Evolutionary conservation across 345 rosid genomes (phyloP).

Genomic region (Sisymbrium altissimum): DNA sequence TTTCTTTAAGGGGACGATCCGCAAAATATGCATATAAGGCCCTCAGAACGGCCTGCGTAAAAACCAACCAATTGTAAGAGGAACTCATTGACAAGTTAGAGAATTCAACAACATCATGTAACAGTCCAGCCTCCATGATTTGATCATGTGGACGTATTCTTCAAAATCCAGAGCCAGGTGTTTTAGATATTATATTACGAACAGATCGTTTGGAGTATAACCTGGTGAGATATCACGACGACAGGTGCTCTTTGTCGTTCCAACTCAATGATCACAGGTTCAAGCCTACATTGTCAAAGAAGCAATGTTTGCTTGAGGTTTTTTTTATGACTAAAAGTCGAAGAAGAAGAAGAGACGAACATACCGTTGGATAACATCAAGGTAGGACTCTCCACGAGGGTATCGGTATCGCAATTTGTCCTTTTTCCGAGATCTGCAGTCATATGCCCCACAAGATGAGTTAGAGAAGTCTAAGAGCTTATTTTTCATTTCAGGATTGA

Average conservation of each 20-base stretch:
- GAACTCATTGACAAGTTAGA: not conserved
- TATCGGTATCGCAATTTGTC: constrained; percentile 92
- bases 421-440: constrained; percentile 70
- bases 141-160: not conserved
- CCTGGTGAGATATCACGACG: constrained; percentile 98
- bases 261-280: constrained; percentile 97
- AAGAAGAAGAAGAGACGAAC: not conserved
- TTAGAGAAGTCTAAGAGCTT: constrained; percentile 6
- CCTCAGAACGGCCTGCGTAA: constrained; percentile 83
- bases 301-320: constrained; percentile 1
- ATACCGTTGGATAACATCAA: constrained; percentile 98
- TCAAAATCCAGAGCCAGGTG: not conserved
- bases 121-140: constrained; percentile 1
- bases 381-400: constrained; percentile 99
- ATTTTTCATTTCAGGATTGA: not conserved
- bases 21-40: constrained; percentile 99
- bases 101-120: not conserved
- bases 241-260: constrained; percentile 99
- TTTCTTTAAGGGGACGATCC: constrained; percentile 94
- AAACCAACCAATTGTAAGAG: not conserved
- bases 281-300: constrained; percentile 60
- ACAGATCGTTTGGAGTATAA: constrained; percentile 27
- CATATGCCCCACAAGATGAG: constrained; percentile 17
- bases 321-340: not conserved
- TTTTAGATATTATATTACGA: not conserved